Base-by-base conservation (phyloP, 306 rosid genomes). In the Macrotyloma uniflorum region DNA sequence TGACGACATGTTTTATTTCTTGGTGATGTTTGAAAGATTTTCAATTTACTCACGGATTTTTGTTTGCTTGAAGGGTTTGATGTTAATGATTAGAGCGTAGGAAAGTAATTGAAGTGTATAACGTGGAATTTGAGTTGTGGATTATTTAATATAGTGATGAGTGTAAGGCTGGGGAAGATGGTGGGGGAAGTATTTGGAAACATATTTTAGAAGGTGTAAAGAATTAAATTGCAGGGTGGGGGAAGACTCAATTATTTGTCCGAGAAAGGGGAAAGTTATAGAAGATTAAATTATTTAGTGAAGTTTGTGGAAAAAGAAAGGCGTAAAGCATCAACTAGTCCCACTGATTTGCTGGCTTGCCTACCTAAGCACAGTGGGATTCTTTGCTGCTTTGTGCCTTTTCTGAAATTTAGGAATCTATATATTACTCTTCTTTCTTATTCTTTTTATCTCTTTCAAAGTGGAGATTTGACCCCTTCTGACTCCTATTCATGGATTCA, bases 331-430 rank as follows among this genome's bases (percentile, higher is more conserved):
- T 77, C 67, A 82, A 47, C 62, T 18, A 80, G 85, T 67, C 64
- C 66, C 51, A 57, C 83, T 83, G 57, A 82, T 83, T 82, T 35
- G 77, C 82, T 82, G 82, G 74, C 83, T 78, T 79, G 87, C 75
- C 83, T 67, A 45, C 66, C 83, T 51, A 51, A 63, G 84, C 70
- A 80, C 85, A 76, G 57, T 72, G 73, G 70, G 82, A 76, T 85
- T 87, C 85, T 79, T 78, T 81, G 79, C 68, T 81, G 74, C 77
- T 80, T 70, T 79, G 78, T 28, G 74, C 11, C 78, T 78, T 80
- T 84, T 78, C 76, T 65, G 58, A 72, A 80, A 70, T 82, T 78
- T 77, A 83, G 80, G 89, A 85, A 87, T 85, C 93, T 75, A 84
- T 32, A 11, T 79, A 14, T 79, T 57, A 46, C 58, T 79, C 74